Base-by-base conservation (phyloP, 2,329 filamentous ascomycete genomes). In the Botrytis sinoallii region DNA sequence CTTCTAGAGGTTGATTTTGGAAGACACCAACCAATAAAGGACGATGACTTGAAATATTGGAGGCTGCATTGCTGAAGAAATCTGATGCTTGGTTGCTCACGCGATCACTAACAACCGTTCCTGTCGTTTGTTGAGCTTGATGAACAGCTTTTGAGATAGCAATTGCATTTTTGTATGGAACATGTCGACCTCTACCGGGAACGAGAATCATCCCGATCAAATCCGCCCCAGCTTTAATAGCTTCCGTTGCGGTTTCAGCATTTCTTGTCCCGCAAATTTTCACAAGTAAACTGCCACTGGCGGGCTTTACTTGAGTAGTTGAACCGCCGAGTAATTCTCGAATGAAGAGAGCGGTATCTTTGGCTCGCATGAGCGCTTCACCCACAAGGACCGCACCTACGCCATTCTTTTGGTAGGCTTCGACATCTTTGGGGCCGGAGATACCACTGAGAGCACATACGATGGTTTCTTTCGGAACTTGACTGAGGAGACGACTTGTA, bases 371-470 rank as follows among this genome's bases (percentile, higher is more conserved):
- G 77, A 99, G 89, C 70, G 97, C 93, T 83, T 99, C 96, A 25
- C 96, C 96, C 12, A 99, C 95, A 7, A 99, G 88, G 20, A 99
- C 92, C 68, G 95, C 96, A 78, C 95, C 93, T 67, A 99, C 94
- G 32, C 95, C 95, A 79, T 97, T 95, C 74, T 91, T 91, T 81
- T 93, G 91, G 82, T 97, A 98, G 75, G 93, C 91, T 75, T 93
- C 86, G 9, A 99, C 95, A 82, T 99, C 96, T 74, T 95, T 88
- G 44, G 96, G 89, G 0, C 92, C 93, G 76, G 93, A 94, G 78
- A 99, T 99, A 65, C 96, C 96, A 81, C 95, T 98, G 48, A 99
- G 87, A 16, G 96, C 97, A 81, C 94, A 98, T 42, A 99, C 91
- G 75, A 97, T 91, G 5, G 94, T 97, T 72, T 90, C 92, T 76